Evolutionary conservation across 352 stramenopile genomes (phyloP).

Genomic region (Globisporangium yorkense): DNA sequence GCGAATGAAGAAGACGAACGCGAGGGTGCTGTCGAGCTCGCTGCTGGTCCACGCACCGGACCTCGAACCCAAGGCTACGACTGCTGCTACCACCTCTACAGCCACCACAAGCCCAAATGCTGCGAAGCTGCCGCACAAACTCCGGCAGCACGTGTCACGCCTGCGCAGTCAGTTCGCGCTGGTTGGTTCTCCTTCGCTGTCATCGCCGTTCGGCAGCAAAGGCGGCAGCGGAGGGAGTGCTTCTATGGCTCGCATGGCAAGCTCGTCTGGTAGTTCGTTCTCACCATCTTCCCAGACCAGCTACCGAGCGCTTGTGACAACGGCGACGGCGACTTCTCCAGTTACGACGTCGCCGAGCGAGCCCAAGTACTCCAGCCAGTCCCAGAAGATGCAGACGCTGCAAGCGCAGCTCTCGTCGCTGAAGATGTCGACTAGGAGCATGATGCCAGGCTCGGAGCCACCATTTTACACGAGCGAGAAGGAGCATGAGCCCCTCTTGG

Average conservation of each 20-base stretch:
- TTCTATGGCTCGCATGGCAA: neutral
- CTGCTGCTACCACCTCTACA: neutral
- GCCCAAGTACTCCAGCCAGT: constrained; percentile 30
- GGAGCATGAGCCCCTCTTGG: neutral
- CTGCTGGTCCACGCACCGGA: neutral
- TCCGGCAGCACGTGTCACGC: constrained; percentile 40
- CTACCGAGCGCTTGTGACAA: neutral
- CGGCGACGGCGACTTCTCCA: neutral
- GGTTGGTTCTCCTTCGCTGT: neutral
- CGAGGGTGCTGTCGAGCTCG: constrained; percentile 1
- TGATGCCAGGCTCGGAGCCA: neutral
- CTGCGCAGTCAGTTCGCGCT: constrained; percentile 42
- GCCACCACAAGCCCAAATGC: neutral
- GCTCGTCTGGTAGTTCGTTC: neutral
- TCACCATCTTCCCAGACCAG: neutral
- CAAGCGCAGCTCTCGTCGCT: constrained; percentile 17
- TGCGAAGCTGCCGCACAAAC: constrained; percentile 43
- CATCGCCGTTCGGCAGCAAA: constrained; percentile 11
- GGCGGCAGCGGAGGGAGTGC: neutral
- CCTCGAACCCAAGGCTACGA: neutral
- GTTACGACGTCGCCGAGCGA: neutral
- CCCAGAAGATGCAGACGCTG: constrained; percentile 26
- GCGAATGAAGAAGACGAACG: constrained; percentile 21
- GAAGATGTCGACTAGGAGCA: constrained; percentile 4
- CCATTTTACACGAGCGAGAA: neutral